These are phyloP conservation scores for Candida germanica DNA, from an alignment of 805 yeast genomes.

Conservation along the genomic window DNA sequence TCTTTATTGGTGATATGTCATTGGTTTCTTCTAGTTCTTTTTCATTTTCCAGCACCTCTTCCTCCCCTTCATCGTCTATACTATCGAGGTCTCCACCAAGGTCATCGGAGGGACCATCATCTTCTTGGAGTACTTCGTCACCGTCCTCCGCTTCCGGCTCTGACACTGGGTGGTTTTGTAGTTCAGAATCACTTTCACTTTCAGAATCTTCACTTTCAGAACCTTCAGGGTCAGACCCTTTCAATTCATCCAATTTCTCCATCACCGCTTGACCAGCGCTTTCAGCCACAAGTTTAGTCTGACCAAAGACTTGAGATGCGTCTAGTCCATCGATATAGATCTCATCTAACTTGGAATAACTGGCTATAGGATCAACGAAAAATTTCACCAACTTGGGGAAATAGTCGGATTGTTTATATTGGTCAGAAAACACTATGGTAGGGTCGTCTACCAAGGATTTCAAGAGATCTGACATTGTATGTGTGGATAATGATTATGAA, in stretches of 20 bases:
- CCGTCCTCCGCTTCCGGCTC: slow-evolving; percentile 13
- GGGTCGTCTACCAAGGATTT: slow-evolving; percentile 14
- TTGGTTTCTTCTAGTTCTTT: slow-evolving; percentile 8
- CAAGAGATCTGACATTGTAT: slow-evolving; percentile 8
- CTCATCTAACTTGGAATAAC: slow-evolving; percentile 70
- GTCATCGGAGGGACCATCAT: slow-evolving; percentile 16
- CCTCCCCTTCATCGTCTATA: slow-evolving; percentile 17
- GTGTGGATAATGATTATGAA: no score
- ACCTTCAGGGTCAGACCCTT: slow-evolving; percentile 44
- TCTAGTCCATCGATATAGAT: slow-evolving; percentile 82
- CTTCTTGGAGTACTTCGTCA: slow-evolving; percentile 1
- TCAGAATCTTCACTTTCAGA: slow-evolving; percentile 17
- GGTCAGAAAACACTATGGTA: slow-evolving; percentile 9
- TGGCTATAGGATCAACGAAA: slow-evolving; percentile 55
- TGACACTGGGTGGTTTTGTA: slow-evolving; percentile 5
- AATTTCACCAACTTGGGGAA: slow-evolving; percentile 41
- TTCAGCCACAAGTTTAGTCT: slow-evolving; percentile 80
- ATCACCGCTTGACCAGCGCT: slow-evolving; percentile 66
- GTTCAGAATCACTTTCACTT: slow-evolving; percentile 15
- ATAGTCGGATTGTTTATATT: slow-evolving; percentile 5
- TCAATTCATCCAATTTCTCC: slow-evolving; percentile 51
- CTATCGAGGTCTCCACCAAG: slow-evolving; percentile 19
- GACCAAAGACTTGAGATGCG: slow-evolving; percentile 91
- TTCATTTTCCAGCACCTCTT: slow-evolving; percentile 18
- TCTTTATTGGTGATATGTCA: slow-evolving; percentile 14